Percentiles rank a stretch among this genome's conserved stretches.
phyloP scores from a whole-genome alignment of 108 stramenopile genomes.

The Cyclotella cryptica region DNA sequence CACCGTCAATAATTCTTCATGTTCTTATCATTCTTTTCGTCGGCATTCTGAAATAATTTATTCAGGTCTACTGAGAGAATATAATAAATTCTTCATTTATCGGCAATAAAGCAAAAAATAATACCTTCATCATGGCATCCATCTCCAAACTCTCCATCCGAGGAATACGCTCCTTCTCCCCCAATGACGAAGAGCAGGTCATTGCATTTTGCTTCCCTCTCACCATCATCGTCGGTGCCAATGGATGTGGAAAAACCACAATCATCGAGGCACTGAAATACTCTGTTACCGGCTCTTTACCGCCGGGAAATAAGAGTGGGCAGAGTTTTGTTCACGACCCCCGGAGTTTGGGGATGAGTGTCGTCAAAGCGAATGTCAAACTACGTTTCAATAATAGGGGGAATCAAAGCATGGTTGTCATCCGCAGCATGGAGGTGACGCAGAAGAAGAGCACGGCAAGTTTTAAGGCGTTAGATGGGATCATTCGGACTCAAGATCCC shows the following conservation, averaged over 20 bases:
- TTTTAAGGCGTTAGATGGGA: constrained; percentile 94
- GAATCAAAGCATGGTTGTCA: constrained; percentile 86
- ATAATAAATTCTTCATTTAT: too few relatives aligned
- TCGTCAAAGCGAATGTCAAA: constrained; percentile 88
- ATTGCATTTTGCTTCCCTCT: constrained; percentile 97
- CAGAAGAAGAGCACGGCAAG: constrained; percentile 85
- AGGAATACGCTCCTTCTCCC: constrained; percentile 96
- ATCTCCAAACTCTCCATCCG: constrained; percentile 96
- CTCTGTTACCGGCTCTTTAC: constrained; percentile 93
- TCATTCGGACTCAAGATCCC: constrained; percentile 68
- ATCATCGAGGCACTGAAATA: constrained; percentile 99
- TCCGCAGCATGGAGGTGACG: constrained; percentile 90
- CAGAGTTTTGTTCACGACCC: constrained; percentile 96
- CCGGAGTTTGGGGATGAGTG: constrained; percentile 61
- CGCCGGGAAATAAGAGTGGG: constrained; percentile 92
- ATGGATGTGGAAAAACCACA: constrained; percentile 96
- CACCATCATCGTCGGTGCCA: constrained; percentile 98
- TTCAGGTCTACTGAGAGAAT: too few relatives aligned
- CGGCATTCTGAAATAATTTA: too few relatives aligned
- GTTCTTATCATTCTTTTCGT: too few relatives aligned
- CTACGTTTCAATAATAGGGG: constrained; percentile 88
- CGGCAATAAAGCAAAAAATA: too few relatives aligned
- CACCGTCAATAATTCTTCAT: too few relatives aligned
- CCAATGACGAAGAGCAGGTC: constrained; percentile 95
- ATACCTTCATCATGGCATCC: constrained; percentile 94